These are phyloP conservation scores for Lactifluus subvellereus DNA, from an alignment of 768 basidiomycete species.

Conservation along the genomic window DNA sequence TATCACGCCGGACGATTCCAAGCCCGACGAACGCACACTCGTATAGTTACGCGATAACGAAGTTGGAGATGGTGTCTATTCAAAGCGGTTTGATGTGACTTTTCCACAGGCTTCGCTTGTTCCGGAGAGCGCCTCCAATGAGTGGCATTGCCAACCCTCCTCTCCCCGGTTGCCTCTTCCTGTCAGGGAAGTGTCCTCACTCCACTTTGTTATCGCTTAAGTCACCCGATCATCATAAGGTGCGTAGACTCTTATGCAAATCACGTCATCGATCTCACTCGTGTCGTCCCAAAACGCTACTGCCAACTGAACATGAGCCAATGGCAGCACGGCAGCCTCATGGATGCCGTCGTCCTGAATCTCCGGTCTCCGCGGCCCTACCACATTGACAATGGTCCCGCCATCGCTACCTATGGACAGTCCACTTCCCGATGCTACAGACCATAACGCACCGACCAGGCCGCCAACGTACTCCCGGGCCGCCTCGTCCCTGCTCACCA, in stretches of 20 bases:
- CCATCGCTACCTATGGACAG: not conserved
- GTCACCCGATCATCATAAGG: not conserved
- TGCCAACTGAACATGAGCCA: not conserved
- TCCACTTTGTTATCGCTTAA: not conserved
- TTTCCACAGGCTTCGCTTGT: slow-evolving; percentile 1
- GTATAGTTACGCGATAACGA: slow-evolving; percentile 8
- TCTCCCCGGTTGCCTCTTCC: not conserved
- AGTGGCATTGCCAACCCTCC: not conserved
- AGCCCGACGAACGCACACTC: not conserved
- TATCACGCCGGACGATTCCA: not conserved
- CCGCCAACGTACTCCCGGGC: not conserved
- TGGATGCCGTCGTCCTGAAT: not conserved
- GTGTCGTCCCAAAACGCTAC: too few species aligned
- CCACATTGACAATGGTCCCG: not conserved
- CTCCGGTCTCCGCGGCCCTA: not conserved
- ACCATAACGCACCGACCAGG: not conserved
- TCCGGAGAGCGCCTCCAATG: slow-evolving; percentile 1
- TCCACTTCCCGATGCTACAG: not conserved
- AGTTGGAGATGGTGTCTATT: not conserved
- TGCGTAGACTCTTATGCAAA: not conserved
- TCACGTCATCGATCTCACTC: not conserved
- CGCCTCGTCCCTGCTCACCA: slow-evolving; percentile 10
- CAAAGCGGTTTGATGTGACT: not conserved
- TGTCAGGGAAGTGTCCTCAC: not conserved
- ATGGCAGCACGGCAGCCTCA: not conserved